Percentiles rank a stretch among this genome's conserved stretches.
Evolutionary conservation across 345 rosid genomes (phyloP).

Genomic region (Cochlearia excelsa): DNA sequence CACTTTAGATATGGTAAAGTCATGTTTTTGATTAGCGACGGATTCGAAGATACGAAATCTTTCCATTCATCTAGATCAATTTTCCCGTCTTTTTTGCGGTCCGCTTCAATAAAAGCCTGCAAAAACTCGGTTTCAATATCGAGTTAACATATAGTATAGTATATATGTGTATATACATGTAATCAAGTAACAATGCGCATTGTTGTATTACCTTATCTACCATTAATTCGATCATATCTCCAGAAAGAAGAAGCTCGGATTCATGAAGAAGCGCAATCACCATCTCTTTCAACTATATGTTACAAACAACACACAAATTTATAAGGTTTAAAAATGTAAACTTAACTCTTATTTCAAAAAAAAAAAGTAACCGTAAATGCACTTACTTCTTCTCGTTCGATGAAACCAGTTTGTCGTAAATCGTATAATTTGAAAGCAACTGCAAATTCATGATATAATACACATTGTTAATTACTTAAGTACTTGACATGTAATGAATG

Average conservation of each 20-base stretch:
- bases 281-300: conserved; percentile 75
- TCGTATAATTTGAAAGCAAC: conserved; percentile 89
- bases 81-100: conserved; percentile 65
- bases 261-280: conserved; percentile 87
- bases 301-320: not conserved
- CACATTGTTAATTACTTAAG: not conserved
- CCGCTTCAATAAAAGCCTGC: conserved; percentile 74
- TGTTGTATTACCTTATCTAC: conserved; percentile 59
- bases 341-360: too few species aligned
- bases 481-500: not conserved
- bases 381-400: conserved; percentile 82
- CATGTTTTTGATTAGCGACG: conserved; percentile 90
- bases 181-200: not conserved
- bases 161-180: too few species aligned
- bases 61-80: conserved; percentile 90
- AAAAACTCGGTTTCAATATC: too few species aligned
- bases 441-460: conserved; percentile 34
- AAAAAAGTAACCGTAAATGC: not conserved
- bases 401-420: conserved; percentile 80
- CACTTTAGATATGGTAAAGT: conserved; percentile 85
- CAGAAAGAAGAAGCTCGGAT: conserved; percentile 68
- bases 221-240: conserved; percentile 65
- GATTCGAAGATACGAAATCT: conserved; percentile 64
- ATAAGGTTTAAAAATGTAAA: not conserved
- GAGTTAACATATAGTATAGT: too few species aligned